Conservation (phyloP, 208 protist genomes). For the Lotmaria passim region DNA sequence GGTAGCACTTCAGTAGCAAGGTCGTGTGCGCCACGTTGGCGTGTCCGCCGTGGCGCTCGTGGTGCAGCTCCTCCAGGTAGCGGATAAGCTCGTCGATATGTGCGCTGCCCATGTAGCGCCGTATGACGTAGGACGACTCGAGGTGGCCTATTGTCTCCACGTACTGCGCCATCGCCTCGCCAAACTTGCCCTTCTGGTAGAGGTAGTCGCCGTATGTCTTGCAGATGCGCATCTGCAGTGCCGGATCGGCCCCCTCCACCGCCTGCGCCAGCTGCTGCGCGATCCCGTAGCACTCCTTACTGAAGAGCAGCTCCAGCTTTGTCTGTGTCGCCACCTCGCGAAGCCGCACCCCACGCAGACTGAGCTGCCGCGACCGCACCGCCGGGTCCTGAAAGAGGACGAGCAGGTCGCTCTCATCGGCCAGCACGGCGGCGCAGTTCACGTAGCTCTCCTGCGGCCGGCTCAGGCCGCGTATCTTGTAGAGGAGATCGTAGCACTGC, state of each 20-base stretch:
- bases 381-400: slow-evolving; percentile 74
- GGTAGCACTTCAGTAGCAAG: slow-evolving; percentile 97
- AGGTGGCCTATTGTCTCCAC: slow-evolving; percentile 93
- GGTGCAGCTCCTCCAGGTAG: slow-evolving; percentile 93
- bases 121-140: slow-evolving; percentile 97
- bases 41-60: slow-evolving; percentile 42
- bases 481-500: slow-evolving; percentile 89
- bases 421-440: slow-evolving; percentile 77
- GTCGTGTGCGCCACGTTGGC: slow-evolving; percentile 96
- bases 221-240: slow-evolving; percentile 92
- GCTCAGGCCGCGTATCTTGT: slow-evolving; percentile 90
- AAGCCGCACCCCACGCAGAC: slow-evolving; percentile 46
- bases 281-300: slow-evolving; percentile 94
- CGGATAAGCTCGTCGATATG: slow-evolving; percentile 93
- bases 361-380: slow-evolving; percentile 17
- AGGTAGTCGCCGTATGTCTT: slow-evolving; percentile 95
- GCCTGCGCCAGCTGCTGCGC: slow-evolving; percentile 92
- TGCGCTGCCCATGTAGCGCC: slow-evolving; percentile 95
- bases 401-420: slow-evolving; percentile 82
- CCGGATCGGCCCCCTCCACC: slow-evolving; percentile 38
- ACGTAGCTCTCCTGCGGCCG: slow-evolving; percentile 64
- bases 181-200: slow-evolving; percentile 77
- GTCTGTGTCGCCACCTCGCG: slow-evolving; percentile 92
- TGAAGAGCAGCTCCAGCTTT: slow-evolving; percentile 96
- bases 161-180: slow-evolving; percentile 94